Conservation (phyloP, 163 green algal species). For the Prototheca wickerhamii region DNA sequence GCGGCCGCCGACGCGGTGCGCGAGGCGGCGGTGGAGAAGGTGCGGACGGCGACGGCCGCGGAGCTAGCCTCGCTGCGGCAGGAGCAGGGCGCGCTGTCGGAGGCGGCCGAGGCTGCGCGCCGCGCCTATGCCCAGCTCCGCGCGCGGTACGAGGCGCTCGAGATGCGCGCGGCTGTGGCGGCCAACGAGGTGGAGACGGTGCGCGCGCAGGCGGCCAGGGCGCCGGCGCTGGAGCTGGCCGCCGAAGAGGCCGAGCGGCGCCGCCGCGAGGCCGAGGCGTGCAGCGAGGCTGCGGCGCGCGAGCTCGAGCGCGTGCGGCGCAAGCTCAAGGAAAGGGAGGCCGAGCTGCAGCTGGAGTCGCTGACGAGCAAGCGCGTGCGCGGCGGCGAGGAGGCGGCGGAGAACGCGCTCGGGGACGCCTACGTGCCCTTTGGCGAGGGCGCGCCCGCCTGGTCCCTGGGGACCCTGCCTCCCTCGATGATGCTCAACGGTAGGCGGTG, state of each 20-base stretch:
- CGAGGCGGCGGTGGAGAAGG: not conserved
- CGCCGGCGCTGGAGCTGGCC: not conserved
- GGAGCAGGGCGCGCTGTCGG: constrained; percentile 1
- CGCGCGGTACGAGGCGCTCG: constrained; percentile 24
- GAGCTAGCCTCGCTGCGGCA: constrained; percentile 12
- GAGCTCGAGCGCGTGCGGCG: too few species aligned
- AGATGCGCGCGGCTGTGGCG: constrained; percentile 11
- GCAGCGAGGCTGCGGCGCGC: not conserved
- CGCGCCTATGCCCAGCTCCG: constrained; percentile 28
- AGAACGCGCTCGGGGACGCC: not conserved
- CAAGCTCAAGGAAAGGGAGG: not conserved
- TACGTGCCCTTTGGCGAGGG: not conserved
- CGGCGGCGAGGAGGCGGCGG: too few species aligned
- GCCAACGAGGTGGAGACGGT: constrained; percentile 7
- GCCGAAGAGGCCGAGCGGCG: constrained; percentile 4
- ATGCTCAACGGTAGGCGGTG: too few species aligned
- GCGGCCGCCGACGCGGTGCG: not conserved
- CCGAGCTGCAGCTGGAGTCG: not conserved
- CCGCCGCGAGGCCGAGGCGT: constrained; percentile 6
- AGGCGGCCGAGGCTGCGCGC: constrained; percentile 13
- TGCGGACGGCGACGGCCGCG: constrained; percentile 2
- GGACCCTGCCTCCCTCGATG: too few species aligned
- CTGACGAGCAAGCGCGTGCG: not conserved
- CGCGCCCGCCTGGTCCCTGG: too few species aligned
- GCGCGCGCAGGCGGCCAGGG: not conserved